Percentiles rank a stretch among this genome's conserved stretches.
Conservation (phyloP, 140 eudicot species). For the Bidens hawaiensis region DNA sequence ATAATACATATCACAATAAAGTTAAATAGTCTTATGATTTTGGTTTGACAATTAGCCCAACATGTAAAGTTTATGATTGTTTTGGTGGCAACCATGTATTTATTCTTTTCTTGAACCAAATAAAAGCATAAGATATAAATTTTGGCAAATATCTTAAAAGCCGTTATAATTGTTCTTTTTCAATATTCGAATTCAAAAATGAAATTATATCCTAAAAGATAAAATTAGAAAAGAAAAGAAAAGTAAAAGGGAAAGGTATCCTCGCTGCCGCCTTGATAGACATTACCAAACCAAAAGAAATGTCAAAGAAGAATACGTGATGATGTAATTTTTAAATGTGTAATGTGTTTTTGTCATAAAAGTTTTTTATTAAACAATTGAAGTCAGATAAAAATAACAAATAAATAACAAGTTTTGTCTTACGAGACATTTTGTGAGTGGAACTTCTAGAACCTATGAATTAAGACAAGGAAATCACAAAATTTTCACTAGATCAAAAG, state of each 20-base stretch:
- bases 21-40: no score
- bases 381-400: not conserved
- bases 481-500: not conserved
- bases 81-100: not conserved
- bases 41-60: no score
- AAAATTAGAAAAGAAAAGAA: constrained; percentile 11
- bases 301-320: constrained; percentile 16
- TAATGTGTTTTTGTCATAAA: not conserved
- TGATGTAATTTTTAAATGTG: not conserved
- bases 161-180: not conserved
- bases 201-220: not conserved
- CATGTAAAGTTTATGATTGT: no score
- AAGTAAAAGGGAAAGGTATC: constrained; percentile 21
- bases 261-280: constrained; percentile 15
- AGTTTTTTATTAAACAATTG: not conserved
- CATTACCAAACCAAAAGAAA: constrained; percentile 27
- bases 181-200: not conserved
- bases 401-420: not conserved
- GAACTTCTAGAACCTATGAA: constrained; percentile 10
- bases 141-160: not conserved
- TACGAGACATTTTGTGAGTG: not conserved
- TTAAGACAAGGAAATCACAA: no score
- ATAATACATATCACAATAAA: no score
- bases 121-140: not conserved
- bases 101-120: constrained; percentile 17